Percentiles rank a stretch among this genome's conserved stretches.
These are phyloP conservation scores for Aspergillus oerlinghausenensis DNA, from an alignment of 2,329 filamentous ascomycete genomes.

Conservation along the genomic window DNA sequence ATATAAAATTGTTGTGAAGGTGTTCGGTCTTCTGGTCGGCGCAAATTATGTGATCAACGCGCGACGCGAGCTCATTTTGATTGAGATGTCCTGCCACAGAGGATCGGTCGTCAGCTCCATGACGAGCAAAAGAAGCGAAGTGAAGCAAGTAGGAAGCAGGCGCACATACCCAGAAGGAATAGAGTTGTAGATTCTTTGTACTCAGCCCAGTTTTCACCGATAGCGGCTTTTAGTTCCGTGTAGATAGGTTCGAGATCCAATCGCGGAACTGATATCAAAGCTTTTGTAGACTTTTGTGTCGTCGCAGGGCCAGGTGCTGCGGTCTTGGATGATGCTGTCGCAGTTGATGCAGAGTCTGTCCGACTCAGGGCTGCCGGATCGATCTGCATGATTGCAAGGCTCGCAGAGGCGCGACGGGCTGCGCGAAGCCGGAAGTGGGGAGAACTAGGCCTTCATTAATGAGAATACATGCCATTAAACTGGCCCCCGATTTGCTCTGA, in stretches of 20 bases:
- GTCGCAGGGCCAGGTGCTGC: slow-evolving; percentile 25
- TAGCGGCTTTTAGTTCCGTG: slow-evolving; percentile 54
- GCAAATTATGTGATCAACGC: slow-evolving; percentile 53
- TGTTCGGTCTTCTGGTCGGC: slow-evolving; percentile 50
- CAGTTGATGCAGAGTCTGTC: slow-evolving; percentile 35
- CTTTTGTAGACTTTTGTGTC: slow-evolving; percentile 47
- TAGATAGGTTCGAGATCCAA: slow-evolving; percentile 62
- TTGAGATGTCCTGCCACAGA: slow-evolving; percentile 50
- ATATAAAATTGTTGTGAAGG: slow-evolving; percentile 59
- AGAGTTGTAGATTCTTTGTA: slow-evolving; percentile 57
- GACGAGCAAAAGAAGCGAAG: slow-evolving; percentile 1
- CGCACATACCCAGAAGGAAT: slow-evolving; percentile 53
- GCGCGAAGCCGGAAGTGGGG: slow-evolving; percentile 36
- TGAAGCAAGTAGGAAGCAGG: background rate
- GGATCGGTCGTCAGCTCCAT: slow-evolving; percentile 16
- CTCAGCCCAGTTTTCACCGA: slow-evolving; percentile 56
- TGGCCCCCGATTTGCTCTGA: slow-evolving; percentile 7
- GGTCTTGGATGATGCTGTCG: slow-evolving; percentile 28
- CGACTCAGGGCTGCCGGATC: slow-evolving; percentile 43
- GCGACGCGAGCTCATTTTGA: slow-evolving; percentile 56
- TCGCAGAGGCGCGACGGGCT: slow-evolving; percentile 33
- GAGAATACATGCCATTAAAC: slow-evolving; percentile 15
- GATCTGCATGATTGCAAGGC: slow-evolving; percentile 40
- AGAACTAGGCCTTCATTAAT: slow-evolving; percentile 38
- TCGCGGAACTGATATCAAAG: slow-evolving; percentile 52